These are phyloP conservation scores for Penicillium roqueforti DNA, from an alignment of 495 filamentous ascomycete species.

Conservation along the genomic window DNA sequence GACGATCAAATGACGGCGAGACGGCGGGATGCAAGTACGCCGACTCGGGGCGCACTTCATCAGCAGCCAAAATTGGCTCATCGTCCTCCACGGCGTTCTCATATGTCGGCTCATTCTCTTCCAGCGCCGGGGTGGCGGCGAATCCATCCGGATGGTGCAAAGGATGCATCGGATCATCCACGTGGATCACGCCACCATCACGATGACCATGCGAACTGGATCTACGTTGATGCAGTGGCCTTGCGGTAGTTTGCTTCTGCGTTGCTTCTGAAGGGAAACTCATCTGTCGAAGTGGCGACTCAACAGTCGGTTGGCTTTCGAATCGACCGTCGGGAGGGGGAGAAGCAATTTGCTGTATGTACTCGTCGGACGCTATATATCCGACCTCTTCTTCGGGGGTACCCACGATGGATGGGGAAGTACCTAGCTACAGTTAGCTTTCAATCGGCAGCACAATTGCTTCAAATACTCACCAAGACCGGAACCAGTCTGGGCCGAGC, in stretches of 20 bases:
- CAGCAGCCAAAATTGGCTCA: slow-evolving; percentile 84
- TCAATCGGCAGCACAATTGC: background rate
- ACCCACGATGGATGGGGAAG: slow-evolving; percentile 47
- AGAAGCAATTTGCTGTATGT: slow-evolving; percentile 63
- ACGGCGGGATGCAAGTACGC: slow-evolving; percentile 69
- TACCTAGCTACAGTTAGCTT: slow-evolving; percentile 35
- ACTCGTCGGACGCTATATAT: slow-evolving; percentile 76
- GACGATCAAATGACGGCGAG: slow-evolving; percentile 59
- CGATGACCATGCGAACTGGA: slow-evolving; percentile 23
- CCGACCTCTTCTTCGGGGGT: slow-evolving; percentile 79
- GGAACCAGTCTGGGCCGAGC: slow-evolving; percentile 61
- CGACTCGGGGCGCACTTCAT: slow-evolving; percentile 80
- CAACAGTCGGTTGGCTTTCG: slow-evolving; percentile 43
- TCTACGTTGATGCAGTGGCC: slow-evolving; percentile 13
- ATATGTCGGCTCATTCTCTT: slow-evolving; percentile 10
- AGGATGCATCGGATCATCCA: slow-evolving; percentile 64
- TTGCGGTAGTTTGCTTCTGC: slow-evolving; percentile 4
- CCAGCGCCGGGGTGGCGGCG: slow-evolving; percentile 30
- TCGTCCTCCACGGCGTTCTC: slow-evolving; percentile 36
- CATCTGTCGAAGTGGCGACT: slow-evolving; percentile 56
- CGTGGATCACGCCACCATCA: slow-evolving; percentile 66
- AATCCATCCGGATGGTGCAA: slow-evolving; percentile 61
- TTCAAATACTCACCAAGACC: slow-evolving; percentile 52
- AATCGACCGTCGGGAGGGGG: slow-evolving; percentile 51
- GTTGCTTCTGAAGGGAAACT: slow-evolving; percentile 42